Evolutionary conservation across 2,329 filamentous ascomycete genomes (phyloP), one percentile per base, ranked within the genome.

Genomic region (Penicillium hesseltinei): DNA sequence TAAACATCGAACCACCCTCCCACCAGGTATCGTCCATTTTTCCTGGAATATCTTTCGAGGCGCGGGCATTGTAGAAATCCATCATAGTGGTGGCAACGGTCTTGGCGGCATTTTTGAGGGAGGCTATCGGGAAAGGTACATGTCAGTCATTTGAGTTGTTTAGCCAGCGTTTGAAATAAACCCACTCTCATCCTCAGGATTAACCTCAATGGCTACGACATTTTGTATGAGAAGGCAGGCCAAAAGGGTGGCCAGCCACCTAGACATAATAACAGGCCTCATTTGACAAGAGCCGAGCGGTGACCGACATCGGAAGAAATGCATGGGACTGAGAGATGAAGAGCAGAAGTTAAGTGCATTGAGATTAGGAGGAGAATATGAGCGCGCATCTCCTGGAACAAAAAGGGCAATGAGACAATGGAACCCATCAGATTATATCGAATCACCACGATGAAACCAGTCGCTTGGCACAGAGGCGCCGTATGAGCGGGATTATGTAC

Each of bases 21-120:
- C 86, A 90, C 87, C 87, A 90, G 78, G 88, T 89, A 74, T 88
- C 89, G 9, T 85, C 83, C 31, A 91, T 72, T 56, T 81, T 75
- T 48, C 81, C 81, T 4, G 79, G 79, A 40, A 78, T 77, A 11
- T 74, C 73, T 29, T 77, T 78, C 2, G 78, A 76, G 44, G 73
- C 59, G 60, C 83, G 80, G 33, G 80, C 80, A 42, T 70, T 75
- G 64, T 83, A 83, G 62, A 77, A 79, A 23, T 69, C 66, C 70
- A 82, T 75, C 74, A 83, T 77, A 55, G 79, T 77, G 55, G 76
- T 68, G 6, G 80, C 80, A 13, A 72, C 65, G 8, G 69, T 70
- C 31, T 66, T 66, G 17, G 76, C 74, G 13, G 75, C 76, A 33
- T 62, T 50, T 51, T 73, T 75, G 65, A 78, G 75, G 4, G 75